Evolutionary conservation across 441 rosid genomes (phyloP).

Genomic region (Jatropha podagrica): DNA sequence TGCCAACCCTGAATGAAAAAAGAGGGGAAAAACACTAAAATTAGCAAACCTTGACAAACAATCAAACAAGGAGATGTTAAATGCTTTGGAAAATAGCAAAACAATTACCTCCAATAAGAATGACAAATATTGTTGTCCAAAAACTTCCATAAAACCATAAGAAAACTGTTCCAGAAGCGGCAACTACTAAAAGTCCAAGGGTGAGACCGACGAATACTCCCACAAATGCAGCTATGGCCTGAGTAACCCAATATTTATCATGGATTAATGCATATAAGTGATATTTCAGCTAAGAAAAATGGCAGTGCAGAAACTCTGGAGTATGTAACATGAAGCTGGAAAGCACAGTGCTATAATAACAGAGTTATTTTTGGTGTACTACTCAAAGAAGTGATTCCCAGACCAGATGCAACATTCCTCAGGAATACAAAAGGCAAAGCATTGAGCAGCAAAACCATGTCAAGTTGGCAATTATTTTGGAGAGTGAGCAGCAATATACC

Average conservation of each 20-base stretch:
- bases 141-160: constrained; percentile 95
- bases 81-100: constrained; percentile 11
- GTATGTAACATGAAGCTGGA: constrained; percentile 1
- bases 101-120: constrained; percentile 63
- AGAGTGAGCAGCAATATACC: not conserved
- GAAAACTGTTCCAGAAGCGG: constrained; percentile 59
- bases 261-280: constrained; percentile 13
- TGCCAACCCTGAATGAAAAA: constrained; percentile 57
- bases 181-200: constrained; percentile 60
- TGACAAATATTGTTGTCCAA: constrained; percentile 72
- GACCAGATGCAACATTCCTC: not conserved
- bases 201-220: constrained; percentile 68
- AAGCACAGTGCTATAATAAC: not conserved
- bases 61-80: constrained; percentile 11
- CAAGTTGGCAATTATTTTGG: not conserved
- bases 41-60: constrained; percentile 21
- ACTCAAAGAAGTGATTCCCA: not conserved
- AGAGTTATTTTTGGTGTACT: not conserved
- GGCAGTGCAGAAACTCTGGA: constrained; percentile 9
- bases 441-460: constrained; percentile 1
- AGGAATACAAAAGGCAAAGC: not conserved
- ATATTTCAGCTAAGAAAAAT: not conserved
- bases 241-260: constrained; percentile 31
- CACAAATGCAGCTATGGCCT: constrained; percentile 60
- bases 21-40: constrained; percentile 10